Conservation (phyloP, 352 stramenopile species). For the Phytophthora multivora region DNA sequence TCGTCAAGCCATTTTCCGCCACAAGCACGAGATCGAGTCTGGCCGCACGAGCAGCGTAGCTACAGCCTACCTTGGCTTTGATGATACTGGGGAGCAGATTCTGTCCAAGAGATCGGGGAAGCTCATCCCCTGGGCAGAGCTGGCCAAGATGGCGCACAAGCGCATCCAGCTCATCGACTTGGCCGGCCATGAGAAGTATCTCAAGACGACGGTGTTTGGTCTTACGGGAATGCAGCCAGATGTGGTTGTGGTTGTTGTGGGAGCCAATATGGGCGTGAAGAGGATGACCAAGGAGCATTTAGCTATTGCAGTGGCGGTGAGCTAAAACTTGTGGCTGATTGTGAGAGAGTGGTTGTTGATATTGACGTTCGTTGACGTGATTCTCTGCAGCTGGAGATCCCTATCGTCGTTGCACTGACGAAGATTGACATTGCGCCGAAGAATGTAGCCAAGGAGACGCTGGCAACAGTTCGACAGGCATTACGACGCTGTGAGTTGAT, state of each 20-base stretch:
- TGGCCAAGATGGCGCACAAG: constrained; percentile 80
- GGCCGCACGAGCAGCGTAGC: constrained; percentile 85
- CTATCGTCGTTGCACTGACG: constrained; percentile 93
- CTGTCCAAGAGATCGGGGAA: constrained; percentile 75
- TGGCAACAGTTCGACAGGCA: constrained; percentile 88
- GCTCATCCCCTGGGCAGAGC: constrained; percentile 78
- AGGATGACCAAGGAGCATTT: constrained; percentile 95
- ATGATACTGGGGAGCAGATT: constrained; percentile 75
- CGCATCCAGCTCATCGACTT: constrained; percentile 90
- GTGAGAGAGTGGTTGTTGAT: neutral
- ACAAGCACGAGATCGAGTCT: constrained; percentile 87
- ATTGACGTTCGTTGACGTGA: neutral
- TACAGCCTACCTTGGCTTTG: constrained; percentile 86
- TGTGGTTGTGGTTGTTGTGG: constrained; percentile 94
- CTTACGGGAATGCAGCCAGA: constrained; percentile 97
- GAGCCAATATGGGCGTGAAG: constrained; percentile 95
- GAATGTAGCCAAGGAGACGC: constrained; percentile 92
- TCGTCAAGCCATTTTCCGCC: constrained; percentile 83
- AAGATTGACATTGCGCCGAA: constrained; percentile 95
- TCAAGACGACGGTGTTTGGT: constrained; percentile 99
- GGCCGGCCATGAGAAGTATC: constrained; percentile 97
- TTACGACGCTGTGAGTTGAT: constrained; percentile 70
- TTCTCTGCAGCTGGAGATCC: constrained; percentile 80
- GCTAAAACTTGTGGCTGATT: constrained; percentile 1
- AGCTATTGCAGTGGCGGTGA: constrained; percentile 88